A percentile compares a stretch with the other conserved stretches of the same genome.
phyloP scores from a whole-genome alignment of 2,329 filamentous ascomycete genomes.

The Coniella vitis region DNA sequence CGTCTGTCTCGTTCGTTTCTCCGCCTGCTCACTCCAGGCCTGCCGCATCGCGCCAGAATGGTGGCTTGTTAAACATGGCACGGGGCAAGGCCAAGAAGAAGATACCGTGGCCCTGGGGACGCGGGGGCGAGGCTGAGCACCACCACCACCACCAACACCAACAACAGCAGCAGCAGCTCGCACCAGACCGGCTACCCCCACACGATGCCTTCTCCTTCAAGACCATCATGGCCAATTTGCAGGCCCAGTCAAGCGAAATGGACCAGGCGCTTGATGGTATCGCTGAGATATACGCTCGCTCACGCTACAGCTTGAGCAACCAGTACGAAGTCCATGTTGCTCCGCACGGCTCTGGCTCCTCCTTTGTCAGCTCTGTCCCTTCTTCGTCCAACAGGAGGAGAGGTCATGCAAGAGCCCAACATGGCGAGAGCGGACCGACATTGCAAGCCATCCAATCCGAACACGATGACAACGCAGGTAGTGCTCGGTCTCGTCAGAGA shows the following conservation, averaged over 20 bases:
- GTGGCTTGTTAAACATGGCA: slow-evolving; percentile 36
- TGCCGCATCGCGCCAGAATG: slow-evolving; percentile 28
- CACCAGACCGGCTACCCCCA: slow-evolving; percentile 45
- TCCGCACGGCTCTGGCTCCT: slow-evolving; percentile 52
- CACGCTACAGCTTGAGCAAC: slow-evolving; percentile 58
- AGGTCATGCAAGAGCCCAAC: slow-evolving; percentile 18
- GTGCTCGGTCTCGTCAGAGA: slow-evolving; percentile 29
- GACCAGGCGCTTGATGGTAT: slow-evolving; percentile 56
- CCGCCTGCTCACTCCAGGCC: slow-evolving; percentile 20
- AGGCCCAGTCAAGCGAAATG: slow-evolving; percentile 33
- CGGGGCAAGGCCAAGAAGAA: slow-evolving; percentile 36
- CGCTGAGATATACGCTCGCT: slow-evolving; percentile 60
- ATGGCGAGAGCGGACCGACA: slow-evolving; percentile 41
- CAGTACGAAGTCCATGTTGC: slow-evolving; percentile 61
- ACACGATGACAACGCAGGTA: slow-evolving; percentile 38
- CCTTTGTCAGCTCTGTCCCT: slow-evolving; percentile 30
- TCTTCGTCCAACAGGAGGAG: slow-evolving; percentile 18
- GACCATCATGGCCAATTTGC: slow-evolving; percentile 50
- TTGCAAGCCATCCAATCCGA: slow-evolving; percentile 52
- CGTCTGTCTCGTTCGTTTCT: slow-evolving; percentile 21
- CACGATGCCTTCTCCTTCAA: slow-evolving; percentile 60
- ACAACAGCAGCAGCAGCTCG: too few relatives aligned
- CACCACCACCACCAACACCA: too few relatives aligned
- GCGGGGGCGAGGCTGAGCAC: slow-evolving; percentile 16
- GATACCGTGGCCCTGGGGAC: slow-evolving; percentile 24